Base-by-base conservation (phyloP, 2,329 filamentous ascomycete species). In the Allantophomopsis lycopodina region DNA sequence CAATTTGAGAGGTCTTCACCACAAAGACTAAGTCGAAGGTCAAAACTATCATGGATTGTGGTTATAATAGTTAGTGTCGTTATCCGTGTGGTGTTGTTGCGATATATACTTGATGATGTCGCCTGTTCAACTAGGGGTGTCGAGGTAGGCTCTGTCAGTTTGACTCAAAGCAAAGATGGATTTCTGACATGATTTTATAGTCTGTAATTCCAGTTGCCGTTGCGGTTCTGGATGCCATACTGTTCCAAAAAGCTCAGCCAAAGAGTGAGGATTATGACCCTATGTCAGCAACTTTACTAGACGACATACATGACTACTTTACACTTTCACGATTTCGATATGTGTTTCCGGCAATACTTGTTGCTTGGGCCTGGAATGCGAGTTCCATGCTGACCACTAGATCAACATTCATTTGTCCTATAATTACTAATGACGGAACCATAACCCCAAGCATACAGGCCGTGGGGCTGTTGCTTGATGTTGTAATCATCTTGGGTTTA, bases 251-350 rank as follows among this genome's bases (percentile, higher is more conserved):
- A 12, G 33, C 32, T 3, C 32, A 17, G 13, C 32, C 32, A 34
- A 34, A 17, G 32, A 10, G 7, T 8, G 41, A 43, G 23, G 41
- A 38, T 21, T 35, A 42, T 17, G 21, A 39, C 34, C 23, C 23
- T 21, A 43, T 43, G 12, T 34, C 39, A n/a, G 42, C 42, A 18
- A 43, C 15, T 21, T 21, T 41, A 10, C 17, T 42, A 4, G 41
- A 43, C 13, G 41, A 43, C 28, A 15, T 41, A 13, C 32, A 38
- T 23, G 41, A 43, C 17, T 23, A 34, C 15, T 36, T 41, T 21
- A 34, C 23, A 16, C 23, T 30, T 32, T 43, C 41, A 16, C 23
- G 39, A n/a, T 13, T 42, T 21, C 38, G 41, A n/a, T 43, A 43
- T 32, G 21, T 43, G 11, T 14, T 37, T 31, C 41, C 39, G 14